phyloP scores from a whole-genome alignment of 2,329 filamentous ascomycete species.

The Trichoderma lentiforme region DNA sequence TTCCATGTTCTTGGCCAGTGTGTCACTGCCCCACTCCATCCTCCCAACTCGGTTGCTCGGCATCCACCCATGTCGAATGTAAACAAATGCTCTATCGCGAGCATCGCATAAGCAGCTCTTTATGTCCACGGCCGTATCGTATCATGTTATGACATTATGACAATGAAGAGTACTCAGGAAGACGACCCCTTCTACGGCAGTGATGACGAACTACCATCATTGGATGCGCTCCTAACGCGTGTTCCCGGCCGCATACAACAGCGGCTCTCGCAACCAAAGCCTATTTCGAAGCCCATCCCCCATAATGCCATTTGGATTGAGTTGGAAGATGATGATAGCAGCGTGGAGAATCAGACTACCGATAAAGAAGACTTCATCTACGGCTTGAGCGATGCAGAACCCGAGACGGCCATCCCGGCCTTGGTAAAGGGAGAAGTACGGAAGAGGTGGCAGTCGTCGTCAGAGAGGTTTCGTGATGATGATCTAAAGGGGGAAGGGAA shows the following conservation, averaged over 20 bases:
- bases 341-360: too few species aligned
- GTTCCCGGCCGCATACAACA: neutral
- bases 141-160: neutral
- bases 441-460: neutral
- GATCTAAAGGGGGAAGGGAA: neutral
- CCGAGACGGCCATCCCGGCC: neutral
- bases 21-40: neutral
- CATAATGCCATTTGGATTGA: neutral
- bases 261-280: neutral
- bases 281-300: neutral
- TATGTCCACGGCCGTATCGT: neutral
- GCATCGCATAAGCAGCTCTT: neutral
- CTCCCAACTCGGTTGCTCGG: neutral
- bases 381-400: neutral
- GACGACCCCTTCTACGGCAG: neutral
- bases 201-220: neutral
- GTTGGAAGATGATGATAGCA: neutral
- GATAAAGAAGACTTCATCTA: neutral
- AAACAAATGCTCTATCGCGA: constrained; percentile 1
- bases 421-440: neutral
- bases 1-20: neutral
- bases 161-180: neutral
- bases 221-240: neutral
- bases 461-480: neutral
- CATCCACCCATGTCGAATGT: neutral